Evolutionary conservation across 2,329 filamentous ascomycete genomes (phyloP), one percentile per base, ranked within the genome.

Genomic region (Graphilbum ipis-grandicollis): DNA sequence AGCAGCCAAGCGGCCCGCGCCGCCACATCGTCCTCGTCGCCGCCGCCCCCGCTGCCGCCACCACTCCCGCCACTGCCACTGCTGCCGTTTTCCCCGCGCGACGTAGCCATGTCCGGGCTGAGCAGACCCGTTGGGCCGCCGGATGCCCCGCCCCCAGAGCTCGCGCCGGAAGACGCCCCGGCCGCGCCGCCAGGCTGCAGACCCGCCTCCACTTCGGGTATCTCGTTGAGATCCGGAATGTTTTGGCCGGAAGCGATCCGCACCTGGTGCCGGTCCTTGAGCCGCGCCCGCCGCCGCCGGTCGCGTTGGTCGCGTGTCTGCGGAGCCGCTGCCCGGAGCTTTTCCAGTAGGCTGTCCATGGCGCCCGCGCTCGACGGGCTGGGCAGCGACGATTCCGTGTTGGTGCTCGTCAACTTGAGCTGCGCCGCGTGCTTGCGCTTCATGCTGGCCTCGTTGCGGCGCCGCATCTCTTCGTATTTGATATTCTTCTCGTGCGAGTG

Each of bases 291-390:
- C 40, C 88, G 74, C 44, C 90, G 75, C 47, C 85, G 75, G 55
- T 96, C 90, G 50, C 88, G 73, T 55, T 92, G 80, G 54, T 94
- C 86, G 54, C 82, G 70, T 21, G 82, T 74, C 59, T 93, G 83
- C 22, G 90, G 88, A 39, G 86, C 88, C 1, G 90, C 90, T 39
- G 85, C 86, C 40, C 90, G 79, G 39, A 98, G 64, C 58, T 96
- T 96, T 71, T 94, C 84, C 34, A 98, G 71, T 19, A 98, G 63
- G 30, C 80, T 83, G 59, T 98, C 90, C 86, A 98, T 96, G 36
- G 86, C 90, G 37, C 88, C 90, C 7, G 83, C 84, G 39, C 73
- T 78, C 23, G 70, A 68, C 19, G 83, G 79, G 3, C 77, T 79
- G 22, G 68, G 63, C 6, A 75, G 75, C 15, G 59, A 57, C 22